Evolutionary conservation across 345 rosid species (phyloP).

Genomic region (Microcos paniculata): DNA sequence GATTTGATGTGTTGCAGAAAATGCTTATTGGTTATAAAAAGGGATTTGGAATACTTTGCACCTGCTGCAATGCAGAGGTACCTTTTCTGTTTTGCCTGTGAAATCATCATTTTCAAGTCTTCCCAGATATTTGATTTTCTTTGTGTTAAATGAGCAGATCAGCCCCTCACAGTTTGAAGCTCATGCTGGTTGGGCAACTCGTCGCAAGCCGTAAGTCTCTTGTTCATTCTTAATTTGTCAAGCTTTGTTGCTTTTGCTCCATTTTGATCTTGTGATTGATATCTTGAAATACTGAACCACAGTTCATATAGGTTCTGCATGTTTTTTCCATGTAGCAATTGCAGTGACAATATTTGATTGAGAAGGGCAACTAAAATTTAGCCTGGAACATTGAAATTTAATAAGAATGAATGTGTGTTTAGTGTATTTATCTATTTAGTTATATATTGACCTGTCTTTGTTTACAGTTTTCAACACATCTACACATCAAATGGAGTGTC

Average conservation of each 20-base stretch:
- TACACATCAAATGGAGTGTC: slow-evolving; percentile 98
- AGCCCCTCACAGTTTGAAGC: slow-evolving; percentile 94
- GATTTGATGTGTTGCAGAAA: slow-evolving; percentile 54
- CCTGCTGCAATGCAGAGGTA: slow-evolving; percentile 86
- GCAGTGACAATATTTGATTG: background rate
- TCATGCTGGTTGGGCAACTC: slow-evolving; percentile 93
- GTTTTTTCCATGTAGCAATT: background rate
- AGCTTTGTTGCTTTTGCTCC: background rate
- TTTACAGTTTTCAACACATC: slow-evolving; percentile 77
- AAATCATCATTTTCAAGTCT: slow-evolving; percentile 15
- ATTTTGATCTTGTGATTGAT: slow-evolving; percentile 1
- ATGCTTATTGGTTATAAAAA: slow-evolving; percentile 76
- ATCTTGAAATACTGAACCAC: background rate
- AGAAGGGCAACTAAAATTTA: background rate
- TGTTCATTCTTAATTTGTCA: background rate
- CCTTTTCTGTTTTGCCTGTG: background rate
- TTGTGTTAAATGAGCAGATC: slow-evolving; percentile 49
- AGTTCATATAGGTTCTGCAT: background rate
- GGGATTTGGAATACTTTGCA: slow-evolving; percentile 79
- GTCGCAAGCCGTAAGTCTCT: slow-evolving; percentile 88
- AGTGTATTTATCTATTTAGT: background rate
- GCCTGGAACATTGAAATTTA: background rate
- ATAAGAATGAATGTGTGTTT: background rate
- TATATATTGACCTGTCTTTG: background rate
- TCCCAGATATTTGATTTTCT: slow-evolving; percentile 20